phyloP scores from a whole-genome alignment of 345 rosid species.

The Eutrema japonicum region DNA sequence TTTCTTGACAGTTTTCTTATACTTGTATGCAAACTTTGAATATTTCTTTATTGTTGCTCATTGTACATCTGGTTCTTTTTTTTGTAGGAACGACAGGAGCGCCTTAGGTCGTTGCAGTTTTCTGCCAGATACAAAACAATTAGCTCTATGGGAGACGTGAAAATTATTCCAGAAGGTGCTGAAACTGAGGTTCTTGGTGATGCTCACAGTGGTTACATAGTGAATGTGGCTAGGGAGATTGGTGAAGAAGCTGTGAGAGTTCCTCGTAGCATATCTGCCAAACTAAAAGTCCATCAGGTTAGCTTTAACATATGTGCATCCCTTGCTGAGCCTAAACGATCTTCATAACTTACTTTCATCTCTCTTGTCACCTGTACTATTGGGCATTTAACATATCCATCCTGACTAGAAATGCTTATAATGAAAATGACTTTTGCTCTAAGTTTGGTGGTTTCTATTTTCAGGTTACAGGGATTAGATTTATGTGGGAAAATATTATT shows the following conservation, averaged over 20 bases:
- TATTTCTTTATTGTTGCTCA: background rate
- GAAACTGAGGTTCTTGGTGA: slow-evolving; percentile 83
- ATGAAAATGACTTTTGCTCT: slow-evolving; percentile 24
- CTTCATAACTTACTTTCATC: slow-evolving; percentile 17
- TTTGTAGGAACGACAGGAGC: slow-evolving; percentile 95
- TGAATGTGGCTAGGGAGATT: slow-evolving; percentile 95
- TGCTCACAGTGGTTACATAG: slow-evolving; percentile 77
- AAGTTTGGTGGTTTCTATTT: slow-evolving; percentile 42
- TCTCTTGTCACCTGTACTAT: slow-evolving; percentile 4
- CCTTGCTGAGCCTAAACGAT: slow-evolving; percentile 16
- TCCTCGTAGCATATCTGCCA: slow-evolving; percentile 82
- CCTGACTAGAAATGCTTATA: slow-evolving; percentile 9
- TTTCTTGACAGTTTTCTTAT: slow-evolving; percentile 21
- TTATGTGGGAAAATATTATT: slow-evolving; percentile 98
- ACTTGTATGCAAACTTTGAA: background rate
- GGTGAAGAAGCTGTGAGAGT: slow-evolving; percentile 95
- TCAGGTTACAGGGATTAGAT: slow-evolving; percentile 95
- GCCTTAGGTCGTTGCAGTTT: slow-evolving; percentile 85
- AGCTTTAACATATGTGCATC: slow-evolving; percentile 32
- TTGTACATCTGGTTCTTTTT: slow-evolving; percentile 36
- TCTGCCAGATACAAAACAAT: slow-evolving; percentile 64
- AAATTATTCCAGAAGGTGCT: slow-evolving; percentile 64
- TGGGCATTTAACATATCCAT: slow-evolving; percentile 27
- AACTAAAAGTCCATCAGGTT: slow-evolving; percentile 97
- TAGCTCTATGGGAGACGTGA: slow-evolving; percentile 51